Evolutionary conservation across 768 basidiomycete genomes (phyloP), one percentile per base, ranked within the genome.

Genomic region (Termitomyces sp.): DNA sequence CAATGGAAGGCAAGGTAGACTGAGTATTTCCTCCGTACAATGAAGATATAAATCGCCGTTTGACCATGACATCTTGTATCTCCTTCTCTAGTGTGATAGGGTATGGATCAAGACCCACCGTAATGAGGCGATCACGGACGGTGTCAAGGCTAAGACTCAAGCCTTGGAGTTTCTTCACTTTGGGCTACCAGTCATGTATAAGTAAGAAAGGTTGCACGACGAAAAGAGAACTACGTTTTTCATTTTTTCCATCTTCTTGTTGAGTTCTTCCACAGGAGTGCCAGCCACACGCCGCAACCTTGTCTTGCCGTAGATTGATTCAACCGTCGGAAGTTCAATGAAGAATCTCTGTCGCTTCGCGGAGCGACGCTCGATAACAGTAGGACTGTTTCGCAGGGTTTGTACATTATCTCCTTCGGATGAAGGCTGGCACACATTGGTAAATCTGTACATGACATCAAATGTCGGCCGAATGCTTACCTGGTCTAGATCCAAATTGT

Each of bases 1-100:
- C 57, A 44, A 72, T 61, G 12, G 37, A 4, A 7, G 64, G 62
- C 22, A 55, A 61, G 2, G 58, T 60, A 13, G 15, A 9, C 24
- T 60, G 60, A 1, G 41, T 13, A 41, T 51, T 47, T 9, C 62
- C 64, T 15, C 64, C 64, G 22, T 54, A 65, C 1, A 39, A 1
- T 12, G 27, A 33, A 2, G 55, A 57, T 31, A 63, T 36, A 24
- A 63, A 63, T 5, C 44, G 31, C 16, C 64, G 53, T 18, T 53
- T 62, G 20, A 65, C 52, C 15, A 42, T 34, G 13, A 51, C 50
- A 24, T 65, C 59, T 27, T 45, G 37, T 9, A 55, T 34, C 6
- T 36, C 39, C 8, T 46, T 50, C 31, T 59, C 58, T 16, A 61
- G 30, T 16, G 36, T 20, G 16, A 64, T 54, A 16, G 47, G 36